Evolutionary conservation across 2,329 filamentous ascomycete genomes (phyloP).

Genomic region (Colletotrichum salicis): DNA sequence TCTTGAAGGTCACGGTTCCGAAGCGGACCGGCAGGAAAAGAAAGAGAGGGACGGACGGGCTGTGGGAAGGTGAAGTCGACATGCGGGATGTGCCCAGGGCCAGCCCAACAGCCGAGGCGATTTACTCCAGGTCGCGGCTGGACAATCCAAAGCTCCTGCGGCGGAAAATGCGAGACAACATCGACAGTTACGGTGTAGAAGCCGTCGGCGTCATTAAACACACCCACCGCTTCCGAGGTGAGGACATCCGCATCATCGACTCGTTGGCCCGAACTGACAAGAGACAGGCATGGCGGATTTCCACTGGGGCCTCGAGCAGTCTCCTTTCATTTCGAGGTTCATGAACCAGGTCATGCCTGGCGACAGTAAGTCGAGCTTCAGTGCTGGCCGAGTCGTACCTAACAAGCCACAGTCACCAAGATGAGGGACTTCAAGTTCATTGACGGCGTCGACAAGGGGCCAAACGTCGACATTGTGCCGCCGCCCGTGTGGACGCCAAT

Average conservation of each 20-base stretch:
- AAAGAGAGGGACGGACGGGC: constrained; percentile 78
- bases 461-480: constrained; percentile 78
- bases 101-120: constrained; percentile 37
- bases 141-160: constrained; percentile 67
- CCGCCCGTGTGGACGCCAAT: constrained; percentile 82
- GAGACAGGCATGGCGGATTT: constrained; percentile 80
- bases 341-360: constrained; percentile 77
- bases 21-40: constrained; percentile 87
- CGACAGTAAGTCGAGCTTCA: constrained; percentile 62
- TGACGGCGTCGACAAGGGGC: constrained; percentile 63
- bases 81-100: constrained; percentile 39
- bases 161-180: constrained; percentile 77
- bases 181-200: constrained; percentile 72
- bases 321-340: constrained; percentile 77
- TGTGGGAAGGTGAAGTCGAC: constrained; percentile 64
- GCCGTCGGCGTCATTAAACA: constrained; percentile 78
- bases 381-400: constrained; percentile 55
- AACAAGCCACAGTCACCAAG: constrained; percentile 47
- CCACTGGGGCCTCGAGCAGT: constrained; percentile 77
- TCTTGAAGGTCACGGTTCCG: constrained; percentile 88
- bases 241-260: constrained; percentile 35
- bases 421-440: constrained; percentile 70
- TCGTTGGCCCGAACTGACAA: not conserved
- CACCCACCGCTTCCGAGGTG: constrained; percentile 86
- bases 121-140: constrained; percentile 56